These are phyloP conservation scores for Neofusicoccum ribis DNA, from an alignment of 2,329 filamentous ascomycete species.

Conservation along the genomic window DNA sequence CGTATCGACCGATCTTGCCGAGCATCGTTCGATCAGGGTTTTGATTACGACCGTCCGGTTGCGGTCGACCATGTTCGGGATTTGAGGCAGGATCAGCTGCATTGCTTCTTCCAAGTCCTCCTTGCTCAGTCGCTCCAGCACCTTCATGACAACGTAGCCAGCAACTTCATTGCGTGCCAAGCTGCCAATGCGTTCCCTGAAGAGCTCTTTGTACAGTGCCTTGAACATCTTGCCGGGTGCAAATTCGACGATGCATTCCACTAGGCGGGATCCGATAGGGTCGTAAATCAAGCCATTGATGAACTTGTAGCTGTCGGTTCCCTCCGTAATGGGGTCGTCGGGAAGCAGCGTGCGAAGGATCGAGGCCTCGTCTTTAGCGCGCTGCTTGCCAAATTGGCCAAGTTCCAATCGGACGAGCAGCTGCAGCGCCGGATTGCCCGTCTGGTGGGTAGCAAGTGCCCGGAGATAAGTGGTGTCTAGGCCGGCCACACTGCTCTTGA, in stretches of 20 bases:
- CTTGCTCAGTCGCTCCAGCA: conserved; percentile 80
- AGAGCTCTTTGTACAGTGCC: conserved; percentile 74
- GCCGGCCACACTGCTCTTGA: conserved; percentile 70
- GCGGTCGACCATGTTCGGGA: conserved; percentile 71
- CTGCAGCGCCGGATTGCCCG: conserved; percentile 91
- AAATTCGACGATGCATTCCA: conserved; percentile 81
- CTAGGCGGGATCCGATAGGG: conserved; percentile 80
- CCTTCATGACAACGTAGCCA: conserved; percentile 79
- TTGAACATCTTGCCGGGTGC: conserved; percentile 91
- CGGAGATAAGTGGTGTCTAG: conserved; percentile 80
- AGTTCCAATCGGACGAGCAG: conserved; percentile 86
- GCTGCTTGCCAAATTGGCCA: conserved; percentile 67
- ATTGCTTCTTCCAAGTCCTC: conserved; percentile 79
- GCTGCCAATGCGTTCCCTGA: conserved; percentile 76
- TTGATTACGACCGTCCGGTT: conserved; percentile 77
- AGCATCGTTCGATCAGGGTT: conserved; percentile 79
- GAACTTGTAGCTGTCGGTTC: conserved; percentile 73
- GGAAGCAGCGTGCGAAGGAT: conserved; percentile 78
- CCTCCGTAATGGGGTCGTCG: conserved; percentile 72
- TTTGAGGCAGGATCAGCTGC: conserved; percentile 68
- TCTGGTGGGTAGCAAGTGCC: conserved; percentile 81
- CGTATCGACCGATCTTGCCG: conserved; percentile 63
- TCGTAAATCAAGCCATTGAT: conserved; percentile 88
- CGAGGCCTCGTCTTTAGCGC: conserved; percentile 63
- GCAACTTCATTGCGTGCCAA: conserved; percentile 88